Evolutionary conservation across 305 asterid genomes (phyloP).

Genomic region (Solanum chacoense): DNA sequence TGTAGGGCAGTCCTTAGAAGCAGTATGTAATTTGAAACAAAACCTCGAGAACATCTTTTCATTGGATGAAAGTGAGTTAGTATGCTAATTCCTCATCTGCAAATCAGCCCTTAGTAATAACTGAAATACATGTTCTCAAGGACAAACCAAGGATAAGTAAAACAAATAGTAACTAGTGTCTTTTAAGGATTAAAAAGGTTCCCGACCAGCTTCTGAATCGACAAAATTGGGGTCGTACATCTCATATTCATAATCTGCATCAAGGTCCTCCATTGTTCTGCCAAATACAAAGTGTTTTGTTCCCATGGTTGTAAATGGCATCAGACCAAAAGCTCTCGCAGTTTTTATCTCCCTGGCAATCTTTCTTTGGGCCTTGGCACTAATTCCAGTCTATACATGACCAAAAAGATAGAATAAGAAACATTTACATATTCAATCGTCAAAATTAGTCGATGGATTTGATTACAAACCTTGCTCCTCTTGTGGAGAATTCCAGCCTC

Average conservation of each 20-base stretch:
- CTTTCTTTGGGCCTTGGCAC: constrained; percentile 91
- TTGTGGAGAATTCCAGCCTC: constrained; percentile 67
- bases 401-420: not conserved
- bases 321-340: constrained; percentile 78
- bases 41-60: not conserved
- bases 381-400: constrained; percentile 53
- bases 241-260: constrained; percentile 24
- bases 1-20: not conserved
- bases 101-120: not conserved
- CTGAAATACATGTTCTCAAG: not conserved
- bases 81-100: not conserved
- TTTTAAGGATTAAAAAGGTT: constrained; percentile 9
- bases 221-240: constrained; percentile 34
- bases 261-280: constrained; percentile 54
- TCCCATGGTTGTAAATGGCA: constrained; percentile 95
- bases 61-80: not conserved
- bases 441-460: not conserved
- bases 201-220: constrained; percentile 9
- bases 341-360: constrained; percentile 93
- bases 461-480: constrained; percentile 58
- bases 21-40: not conserved
- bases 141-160: not conserved
- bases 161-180: not conserved
- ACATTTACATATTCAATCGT: not conserved
- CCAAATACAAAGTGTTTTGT: constrained; percentile 55